Evolutionary conservation across 129 eudicot species (phyloP), one percentile per base, ranked within the genome.

Genomic region (Lactuca saligna): DNA sequence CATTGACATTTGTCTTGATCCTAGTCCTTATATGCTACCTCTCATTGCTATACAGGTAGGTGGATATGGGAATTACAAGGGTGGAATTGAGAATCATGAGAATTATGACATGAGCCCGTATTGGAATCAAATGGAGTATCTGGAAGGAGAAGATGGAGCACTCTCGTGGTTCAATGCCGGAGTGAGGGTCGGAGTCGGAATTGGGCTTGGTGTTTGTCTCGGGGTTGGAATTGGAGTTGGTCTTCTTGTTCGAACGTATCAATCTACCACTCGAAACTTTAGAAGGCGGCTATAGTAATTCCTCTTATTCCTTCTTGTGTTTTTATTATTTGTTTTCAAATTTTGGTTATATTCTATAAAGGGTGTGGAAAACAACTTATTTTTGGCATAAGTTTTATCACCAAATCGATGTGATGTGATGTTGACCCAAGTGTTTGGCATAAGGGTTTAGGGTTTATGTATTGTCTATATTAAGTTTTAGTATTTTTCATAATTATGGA

Each of bases 101-200:
- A 81, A 82, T 56, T 75, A 76, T 41, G 80, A 78, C 20, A 61
- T 35, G 69, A 69, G 39, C 17, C 65, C 82, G 63, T 82, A 82
- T 72, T 88, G 90, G 97, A 78, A 92, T 51, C 82, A 71, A 29
- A 44, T 72, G 41, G 97, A 85, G n/a, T 83, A 83, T 53, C 70
- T 83, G 54, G 97, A 88, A 75, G 87, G 85, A 32, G 97, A 91
- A 85, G 96, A 91, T 17, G 90, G 93, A 51, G 96, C 90, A 14
- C 82, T 91, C 6, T 79, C 96, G 9, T 91, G 95, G 92, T 91
- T 91, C 81, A 87, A 87, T 14, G 96, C 97, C 51, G 97, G 97
- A 29, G 95, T 90, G 5, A 74, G 97, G 72, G 97, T 90, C 5
- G 97, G 97, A 54, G 95, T 90, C 54, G 97, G 97, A 14, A 81